A percentile compares a stretch with the other conserved stretches of the same genome.
These are phyloP conservation scores for Bocquillonia castaneifolia DNA, from an alignment of 441 rosid genomes.

Conservation along the genomic window DNA sequence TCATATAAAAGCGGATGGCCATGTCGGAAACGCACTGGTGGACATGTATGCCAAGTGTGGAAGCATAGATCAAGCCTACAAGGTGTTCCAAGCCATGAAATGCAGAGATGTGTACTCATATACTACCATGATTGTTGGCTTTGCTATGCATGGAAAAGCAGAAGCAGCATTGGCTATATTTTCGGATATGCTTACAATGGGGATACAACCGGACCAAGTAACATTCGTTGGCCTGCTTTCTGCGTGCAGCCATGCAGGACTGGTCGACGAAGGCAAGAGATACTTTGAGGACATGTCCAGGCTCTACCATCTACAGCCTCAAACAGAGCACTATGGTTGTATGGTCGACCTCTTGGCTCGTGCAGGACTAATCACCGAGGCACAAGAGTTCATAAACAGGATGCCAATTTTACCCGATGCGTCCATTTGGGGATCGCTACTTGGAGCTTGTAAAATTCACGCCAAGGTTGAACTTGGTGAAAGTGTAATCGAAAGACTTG, in stretches of 20 bases:
- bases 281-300: slow-evolving; percentile 13
- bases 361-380: slow-evolving; percentile 12
- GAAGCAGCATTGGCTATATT: slow-evolving; percentile 4
- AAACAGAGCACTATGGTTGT: slow-evolving; percentile 18
- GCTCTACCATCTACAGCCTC: slow-evolving; percentile 10
- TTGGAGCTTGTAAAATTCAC: slow-evolving; percentile 14
- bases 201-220: slow-evolving; percentile 9
- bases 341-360: slow-evolving; percentile 17
- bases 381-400: slow-evolving; percentile 9
- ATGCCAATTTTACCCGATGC: slow-evolving; percentile 19
- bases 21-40: slow-evolving; percentile 17
- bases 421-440: slow-evolving; percentile 15
- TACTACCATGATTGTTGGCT: slow-evolving; percentile 23
- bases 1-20: background rate
- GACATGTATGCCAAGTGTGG: slow-evolving; percentile 28
- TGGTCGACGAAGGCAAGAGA: slow-evolving; percentile 11
- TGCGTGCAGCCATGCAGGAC: slow-evolving; percentile 15
- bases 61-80: slow-evolving; percentile 13
- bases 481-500: slow-evolving; percentile 5
- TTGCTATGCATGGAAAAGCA: slow-evolving; percentile 15
- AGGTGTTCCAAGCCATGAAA: slow-evolving; percentile 15
- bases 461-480: slow-evolving; percentile 16
- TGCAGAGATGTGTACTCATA: slow-evolving; percentile 16
- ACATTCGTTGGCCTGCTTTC: slow-evolving; percentile 14
- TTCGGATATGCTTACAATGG: slow-evolving; percentile 8